Percentiles rank a stretch among this genome's conserved stretches.
These are phyloP conservation scores for Cubamyces lactineus DNA, from an alignment of 768 basidiomycete genomes.

Conservation along the genomic window DNA sequence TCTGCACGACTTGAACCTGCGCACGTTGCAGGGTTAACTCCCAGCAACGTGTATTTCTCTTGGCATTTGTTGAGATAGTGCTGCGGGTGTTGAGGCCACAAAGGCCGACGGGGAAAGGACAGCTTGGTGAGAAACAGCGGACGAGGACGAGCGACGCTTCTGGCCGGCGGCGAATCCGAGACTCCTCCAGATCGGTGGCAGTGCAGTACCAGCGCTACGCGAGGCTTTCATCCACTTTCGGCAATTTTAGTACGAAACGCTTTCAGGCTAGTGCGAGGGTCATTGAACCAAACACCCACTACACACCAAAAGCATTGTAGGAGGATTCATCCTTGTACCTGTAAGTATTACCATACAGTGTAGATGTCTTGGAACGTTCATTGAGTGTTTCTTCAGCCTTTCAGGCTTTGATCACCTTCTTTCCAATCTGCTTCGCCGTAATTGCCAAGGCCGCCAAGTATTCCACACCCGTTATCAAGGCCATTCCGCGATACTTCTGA, in stretches of 20 bases:
- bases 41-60: not conserved
- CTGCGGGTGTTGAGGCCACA: not conserved
- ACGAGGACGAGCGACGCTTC: too few relatives aligned
- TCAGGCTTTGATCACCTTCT: too few relatives aligned
- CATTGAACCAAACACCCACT: not conserved
- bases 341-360: too few relatives aligned
- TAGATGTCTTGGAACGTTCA: too few relatives aligned
- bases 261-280: not conserved
- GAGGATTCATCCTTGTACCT: too few relatives aligned
- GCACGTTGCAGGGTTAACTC: not conserved
- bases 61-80: not conserved
- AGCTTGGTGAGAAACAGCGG: not conserved
- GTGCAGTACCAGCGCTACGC: not conserved
- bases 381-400: too few relatives aligned
- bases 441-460: too few relatives aligned
- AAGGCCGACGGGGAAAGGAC: not conserved
- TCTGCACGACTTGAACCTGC: not conserved
- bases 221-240: not conserved
- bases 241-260: conserved; percentile 8
- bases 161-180: conserved; percentile 4
- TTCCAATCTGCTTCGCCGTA: too few relatives aligned
- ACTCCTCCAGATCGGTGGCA: conserved; percentile 10
- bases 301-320: not conserved
- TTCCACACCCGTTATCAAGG: too few relatives aligned
- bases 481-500: not conserved